phyloP scores from a whole-genome alignment of 352 stramenopile species.

The Phytopythium aichiense region DNA sequence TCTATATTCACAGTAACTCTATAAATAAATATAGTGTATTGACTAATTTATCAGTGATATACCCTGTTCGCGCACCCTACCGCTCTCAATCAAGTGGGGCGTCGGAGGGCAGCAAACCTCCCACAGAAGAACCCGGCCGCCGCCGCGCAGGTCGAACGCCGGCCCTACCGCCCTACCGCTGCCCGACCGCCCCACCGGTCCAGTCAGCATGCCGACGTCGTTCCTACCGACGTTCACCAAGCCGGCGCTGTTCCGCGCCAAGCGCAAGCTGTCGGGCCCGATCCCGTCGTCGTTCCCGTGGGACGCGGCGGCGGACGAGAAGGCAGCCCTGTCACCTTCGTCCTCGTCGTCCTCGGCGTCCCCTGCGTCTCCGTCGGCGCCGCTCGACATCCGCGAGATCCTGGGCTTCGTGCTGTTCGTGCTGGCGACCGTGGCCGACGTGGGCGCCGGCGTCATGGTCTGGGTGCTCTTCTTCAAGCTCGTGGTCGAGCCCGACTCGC shows the following conservation, averaged over 20 bases:
- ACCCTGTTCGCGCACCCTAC: too few relatives aligned
- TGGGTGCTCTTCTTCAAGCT: conserved; percentile 73
- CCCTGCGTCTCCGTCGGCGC: conserved; percentile 7
- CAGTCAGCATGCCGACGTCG: conserved; percentile 20
- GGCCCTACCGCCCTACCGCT: too few relatives aligned
- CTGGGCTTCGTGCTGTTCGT: conserved; percentile 40
- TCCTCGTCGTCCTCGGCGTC: not conserved
- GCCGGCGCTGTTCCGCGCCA: conserved; percentile 32
- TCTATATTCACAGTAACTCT: too few relatives aligned
- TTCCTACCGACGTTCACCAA: conserved; percentile 29
- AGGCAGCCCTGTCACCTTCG: conserved; percentile 11
- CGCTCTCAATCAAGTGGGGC: too few relatives aligned
- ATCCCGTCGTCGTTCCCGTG: conserved; percentile 18
- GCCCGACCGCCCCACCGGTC: not conserved
- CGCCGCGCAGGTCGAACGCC: not conserved
- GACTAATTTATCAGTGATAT: too few relatives aligned
- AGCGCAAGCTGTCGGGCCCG: conserved; percentile 61
- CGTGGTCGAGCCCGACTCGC: conserved; percentile 43
- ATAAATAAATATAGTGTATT: too few relatives aligned
- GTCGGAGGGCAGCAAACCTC: too few relatives aligned
- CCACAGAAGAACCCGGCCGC: conserved; percentile 1
- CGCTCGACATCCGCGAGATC: conserved; percentile 40
- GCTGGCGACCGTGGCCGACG: conserved; percentile 34
- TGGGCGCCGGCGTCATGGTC: conserved; percentile 40
- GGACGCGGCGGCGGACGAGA: conserved; percentile 21